Evolutionary conservation across 228 moss, liverwort and hornwort species (phyloP), one percentile per base, ranked within the genome.

Genomic region (Sphagnum fallax): DNA sequence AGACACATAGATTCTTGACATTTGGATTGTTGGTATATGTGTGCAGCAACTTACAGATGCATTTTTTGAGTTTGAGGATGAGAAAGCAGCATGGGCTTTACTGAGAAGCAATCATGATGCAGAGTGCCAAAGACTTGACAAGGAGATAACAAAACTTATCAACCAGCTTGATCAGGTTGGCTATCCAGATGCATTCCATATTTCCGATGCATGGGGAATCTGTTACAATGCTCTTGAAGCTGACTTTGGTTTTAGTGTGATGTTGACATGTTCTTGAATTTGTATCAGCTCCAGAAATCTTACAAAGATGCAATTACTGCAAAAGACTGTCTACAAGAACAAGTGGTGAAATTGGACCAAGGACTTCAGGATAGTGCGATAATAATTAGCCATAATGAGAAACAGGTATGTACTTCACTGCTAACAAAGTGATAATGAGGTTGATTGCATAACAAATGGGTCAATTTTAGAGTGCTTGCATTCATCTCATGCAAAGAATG

Each of bases 1-100:
- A 32, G 32, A 32, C 32, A 32, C 32, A 32, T 32, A 32, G 32
- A 32, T 32, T 32, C 32, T 32, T 32, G 32, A 32, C 32, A 32
- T 32, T 32, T 32, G 32, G 2, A 3, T 32, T 32, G 32, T 3
- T 13, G 67, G 55, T 55, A 8, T 67, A 6, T 51, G 7, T 67
- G 48, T 72, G 62, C 92, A 98, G 98, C 85, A 93, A 84, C 91
- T 98, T 64, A 77, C 85, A 53, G 92, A 89, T 77, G 80, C 90
- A 63, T 88, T 93, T 70, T 70, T 81, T 13, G 81, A 75, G 74
- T 93, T 92, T 71, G 82, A 84, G 60, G 87, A 79, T 65, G 85
- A 90, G 82, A 92, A 90, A 75, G 80, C 84, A 16, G 77, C 75
- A 7, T 83, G 88, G 77, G 71, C 73, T 68, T 70, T 78, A 62